Percentiles rank a stretch among this genome's conserved stretches.
Evolutionary conservation across 75 land plant genomes (phyloP).

Genomic region (Pinus albicaulis): DNA sequence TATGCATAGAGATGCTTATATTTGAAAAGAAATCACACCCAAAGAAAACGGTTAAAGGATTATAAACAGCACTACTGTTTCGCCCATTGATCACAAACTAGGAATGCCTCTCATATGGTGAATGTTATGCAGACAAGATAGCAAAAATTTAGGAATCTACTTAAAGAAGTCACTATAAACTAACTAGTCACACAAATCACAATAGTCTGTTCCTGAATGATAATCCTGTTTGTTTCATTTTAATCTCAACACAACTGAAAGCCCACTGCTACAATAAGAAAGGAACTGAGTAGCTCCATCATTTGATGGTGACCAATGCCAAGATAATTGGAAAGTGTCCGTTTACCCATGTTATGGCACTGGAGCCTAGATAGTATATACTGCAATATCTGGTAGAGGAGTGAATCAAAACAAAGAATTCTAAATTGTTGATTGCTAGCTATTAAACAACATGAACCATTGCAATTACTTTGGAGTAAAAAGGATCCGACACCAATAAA

Average conservation of each 20-base stretch:
- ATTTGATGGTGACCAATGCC: not conserved
- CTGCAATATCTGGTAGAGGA: not conserved
- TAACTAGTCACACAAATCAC: not conserved
- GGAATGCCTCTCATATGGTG: not conserved
- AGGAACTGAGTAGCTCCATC: not conserved
- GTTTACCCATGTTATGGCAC: not conserved
- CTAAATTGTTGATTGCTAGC: not conserved
- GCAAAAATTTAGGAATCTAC: not conserved
- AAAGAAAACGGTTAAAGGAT: not conserved
- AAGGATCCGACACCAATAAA: not conserved
- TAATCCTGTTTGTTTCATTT: not conserved
- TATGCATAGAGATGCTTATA: not conserved
- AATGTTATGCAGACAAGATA: not conserved
- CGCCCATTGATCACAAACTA: not conserved
- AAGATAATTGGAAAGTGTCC: not conserved
- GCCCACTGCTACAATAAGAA: not conserved
- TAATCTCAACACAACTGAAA: not conserved
- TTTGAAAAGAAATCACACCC: not conserved
- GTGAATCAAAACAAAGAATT: not conserved
- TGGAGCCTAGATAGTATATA: not conserved
- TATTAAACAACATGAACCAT: not conserved
- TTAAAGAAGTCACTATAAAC: not conserved
- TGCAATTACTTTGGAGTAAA: not conserved
- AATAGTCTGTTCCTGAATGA: not conserved
- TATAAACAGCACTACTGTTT: not conserved